Conservation (phyloP, 2,329 filamentous ascomycete genomes). For the Paraconiothyrium sp. region DNA sequence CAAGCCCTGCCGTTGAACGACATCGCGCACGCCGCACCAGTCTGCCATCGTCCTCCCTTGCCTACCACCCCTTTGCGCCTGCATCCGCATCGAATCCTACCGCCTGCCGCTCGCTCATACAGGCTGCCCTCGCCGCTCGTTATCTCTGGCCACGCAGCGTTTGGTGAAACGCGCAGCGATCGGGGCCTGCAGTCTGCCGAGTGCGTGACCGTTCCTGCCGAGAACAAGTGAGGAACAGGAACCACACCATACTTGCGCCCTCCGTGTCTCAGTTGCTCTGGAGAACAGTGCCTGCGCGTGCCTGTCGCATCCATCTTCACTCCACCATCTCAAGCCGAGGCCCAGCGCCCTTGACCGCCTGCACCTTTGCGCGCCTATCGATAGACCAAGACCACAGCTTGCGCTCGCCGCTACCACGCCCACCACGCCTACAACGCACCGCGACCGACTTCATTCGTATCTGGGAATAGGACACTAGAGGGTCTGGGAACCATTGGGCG, state of each 20-base stretch:
- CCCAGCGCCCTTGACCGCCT: slow-evolving; percentile 10
- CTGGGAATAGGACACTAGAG: slow-evolving; percentile 6
- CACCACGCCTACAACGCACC: slow-evolving; percentile 3
- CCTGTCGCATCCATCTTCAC: slow-evolving; percentile 16
- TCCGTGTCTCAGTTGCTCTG: slow-evolving; percentile 11
- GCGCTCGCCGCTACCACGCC: slow-evolving; percentile 3
- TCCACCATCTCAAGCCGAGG: slow-evolving; percentile 7
- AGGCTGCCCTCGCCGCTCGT: slow-evolving; percentile 16
- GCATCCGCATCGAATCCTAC: slow-evolving; percentile 12
- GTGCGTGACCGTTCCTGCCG: slow-evolving; percentile 16
- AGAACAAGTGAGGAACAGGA: slow-evolving; percentile 8
- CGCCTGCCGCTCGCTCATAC: slow-evolving; percentile 19
- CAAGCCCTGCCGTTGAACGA: slow-evolving; percentile 3
- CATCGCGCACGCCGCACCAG: not conserved
- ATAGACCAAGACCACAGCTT: slow-evolving; percentile 19
- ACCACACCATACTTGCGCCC: slow-evolving; percentile 6
- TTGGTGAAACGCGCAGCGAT: slow-evolving; percentile 49
- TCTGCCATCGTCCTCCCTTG: not conserved
- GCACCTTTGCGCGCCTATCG: slow-evolving; percentile 20
- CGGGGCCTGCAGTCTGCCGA: slow-evolving; percentile 25
- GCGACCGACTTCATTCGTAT: slow-evolving; percentile 11
- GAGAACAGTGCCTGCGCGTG: slow-evolving; percentile 13
- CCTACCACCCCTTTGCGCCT: slow-evolving; percentile 10
- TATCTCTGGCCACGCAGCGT: slow-evolving; percentile 29
- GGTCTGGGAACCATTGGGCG: slow-evolving; percentile 22